Evolutionary conservation across 2,329 filamentous ascomycete genomes (phyloP), one percentile per base, ranked within the genome.

Genomic region (Lachnellula subtilissima): DNA sequence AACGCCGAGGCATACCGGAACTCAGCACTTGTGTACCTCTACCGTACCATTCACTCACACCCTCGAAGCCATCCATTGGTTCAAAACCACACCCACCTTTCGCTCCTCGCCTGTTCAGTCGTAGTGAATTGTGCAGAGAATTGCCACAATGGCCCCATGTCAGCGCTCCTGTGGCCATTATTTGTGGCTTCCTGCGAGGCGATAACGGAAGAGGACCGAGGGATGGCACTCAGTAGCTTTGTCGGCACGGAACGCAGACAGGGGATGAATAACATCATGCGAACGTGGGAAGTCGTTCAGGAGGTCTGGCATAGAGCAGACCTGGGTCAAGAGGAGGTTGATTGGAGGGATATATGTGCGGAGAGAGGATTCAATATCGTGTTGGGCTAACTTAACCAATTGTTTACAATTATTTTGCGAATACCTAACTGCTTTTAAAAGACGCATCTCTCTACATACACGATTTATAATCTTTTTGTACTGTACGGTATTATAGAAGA

Each of bases 111-210:
- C 58, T 85, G 82, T 63, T 73, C 77, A 5, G 76, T 75, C 32
- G 83, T 81, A 0, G 81, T 83, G 28, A 72, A 71, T 22, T 78
- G 80, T 56, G 72, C 73, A 5, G 59, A 64, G 48, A 28, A 58
- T 32, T 66, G 64, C 46, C 37, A 55, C 19, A 61, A 64, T 46
- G 83, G 84, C 0, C 84, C 84, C 0, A 85, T 86, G 80, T 78
- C 80, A 1, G 84, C 84, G 2, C 71, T 87, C 37, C 74, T 87
- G 2, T 86, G 83, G 82, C 84, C 84, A 1, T 71, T 86, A 2
- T 87, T 87, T 62, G 82, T 84, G 9, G 80, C 82, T 2, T 77
- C 81, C 1, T 85, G 83, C 64, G 84, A 87, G 67, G 83, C 83
- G 0, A 70, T 74, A 8, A 73, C 67, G 15, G 62, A 68, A 1